Base-by-base conservation (phyloP, 2,329 filamentous ascomycete genomes). In the Sodiomyces alkalinus region DNA sequence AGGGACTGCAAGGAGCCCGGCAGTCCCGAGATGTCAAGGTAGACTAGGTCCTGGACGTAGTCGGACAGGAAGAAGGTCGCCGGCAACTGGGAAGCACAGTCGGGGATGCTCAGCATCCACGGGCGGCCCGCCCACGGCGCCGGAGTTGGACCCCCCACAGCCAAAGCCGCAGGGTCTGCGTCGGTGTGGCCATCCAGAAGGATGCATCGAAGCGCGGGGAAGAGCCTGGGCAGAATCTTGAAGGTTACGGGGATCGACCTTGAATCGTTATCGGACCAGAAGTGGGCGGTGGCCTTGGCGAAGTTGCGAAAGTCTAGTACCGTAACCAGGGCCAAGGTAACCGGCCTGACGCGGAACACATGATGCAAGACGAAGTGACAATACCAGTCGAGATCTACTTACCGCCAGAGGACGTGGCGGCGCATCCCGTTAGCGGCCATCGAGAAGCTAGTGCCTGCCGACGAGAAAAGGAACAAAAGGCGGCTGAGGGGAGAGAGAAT, bases 1-100 rank as follows among this genome's bases (percentile, higher is more conserved):
- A 61, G 39, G 11, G 47, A 39, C 22, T 41, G 45, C 8, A 64
- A 39, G 0, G 61, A 63, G 1, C 60, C 63, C 1, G 56, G 56
- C n/a, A 61, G 39, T 13, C 52, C 47, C 1, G 66, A 71, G 7
- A 68, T 35, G 31, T 72, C 67, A 4, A 72, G 53, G 34, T 65
- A 72, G 5, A 66, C 49, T 19, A 72, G 37, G 9, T 44, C 41
- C 4, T 45, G 43, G 28, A 65, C 47, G 22, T 48, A 47, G 1
- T 41, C 32, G 2, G 47, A 45, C 2, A 29, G 37, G 33, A 64
- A 62, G 33, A 66, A 54, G 10, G 37, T 47, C 10, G 39, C 36
- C 1, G 58, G 52, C 10, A 68, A 42, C 28, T 55, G 52, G 11
- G 48, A 38, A 4, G 48, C 43, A 29, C 57, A 63, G 21, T 49